Evolutionary conservation across 495 filamentous ascomycete species (phyloP).

Genomic region (Sabuloglossum arenarium): DNA sequence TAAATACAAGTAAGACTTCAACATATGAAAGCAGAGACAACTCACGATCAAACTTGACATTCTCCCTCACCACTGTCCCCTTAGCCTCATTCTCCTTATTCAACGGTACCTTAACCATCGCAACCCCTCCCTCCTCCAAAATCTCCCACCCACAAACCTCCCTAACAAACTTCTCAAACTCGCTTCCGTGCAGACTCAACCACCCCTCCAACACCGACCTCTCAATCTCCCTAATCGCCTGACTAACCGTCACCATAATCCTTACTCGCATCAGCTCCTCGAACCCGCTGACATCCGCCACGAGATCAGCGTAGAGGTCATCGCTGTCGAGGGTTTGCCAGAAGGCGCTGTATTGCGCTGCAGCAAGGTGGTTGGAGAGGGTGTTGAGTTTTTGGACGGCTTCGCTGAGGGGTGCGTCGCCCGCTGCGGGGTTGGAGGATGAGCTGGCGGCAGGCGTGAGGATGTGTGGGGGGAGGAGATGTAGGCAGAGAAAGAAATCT

Average conservation of each 20-base stretch:
- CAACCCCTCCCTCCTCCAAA: constrained; percentile 24
- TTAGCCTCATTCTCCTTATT: constrained; percentile 99
- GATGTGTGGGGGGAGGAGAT: constrained; percentile 68
- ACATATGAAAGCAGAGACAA: constrained; percentile 1
- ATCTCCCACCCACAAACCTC: constrained; percentile 82
- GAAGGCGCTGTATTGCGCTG: constrained; percentile 73
- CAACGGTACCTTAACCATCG: constrained; percentile 51
- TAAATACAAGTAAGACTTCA: neutral
- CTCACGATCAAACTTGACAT: constrained; percentile 76
- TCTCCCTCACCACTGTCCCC: constrained; percentile 87
- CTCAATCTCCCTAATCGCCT: constrained; percentile 69
- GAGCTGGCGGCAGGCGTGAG: constrained; percentile 30
- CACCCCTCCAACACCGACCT: constrained; percentile 61
- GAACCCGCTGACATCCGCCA: constrained; percentile 85
- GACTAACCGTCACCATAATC: constrained; percentile 75
- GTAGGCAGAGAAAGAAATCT: constrained; percentile 82
- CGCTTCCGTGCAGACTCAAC: constrained; percentile 55
- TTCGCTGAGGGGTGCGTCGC: constrained; percentile 45
- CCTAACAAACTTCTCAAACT: constrained; percentile 57
- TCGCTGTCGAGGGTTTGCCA: constrained; percentile 85
- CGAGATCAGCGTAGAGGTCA: constrained; percentile 88
- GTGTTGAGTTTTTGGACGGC: constrained; percentile 72
- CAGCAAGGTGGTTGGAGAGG: constrained; percentile 69
- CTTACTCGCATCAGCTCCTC: constrained; percentile 87
- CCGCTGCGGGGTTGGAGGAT: constrained; percentile 19